Evolutionary conservation across 2,329 filamentous ascomycete species (phyloP).

Genomic region (Allantophomopsis cytisporea): DNA sequence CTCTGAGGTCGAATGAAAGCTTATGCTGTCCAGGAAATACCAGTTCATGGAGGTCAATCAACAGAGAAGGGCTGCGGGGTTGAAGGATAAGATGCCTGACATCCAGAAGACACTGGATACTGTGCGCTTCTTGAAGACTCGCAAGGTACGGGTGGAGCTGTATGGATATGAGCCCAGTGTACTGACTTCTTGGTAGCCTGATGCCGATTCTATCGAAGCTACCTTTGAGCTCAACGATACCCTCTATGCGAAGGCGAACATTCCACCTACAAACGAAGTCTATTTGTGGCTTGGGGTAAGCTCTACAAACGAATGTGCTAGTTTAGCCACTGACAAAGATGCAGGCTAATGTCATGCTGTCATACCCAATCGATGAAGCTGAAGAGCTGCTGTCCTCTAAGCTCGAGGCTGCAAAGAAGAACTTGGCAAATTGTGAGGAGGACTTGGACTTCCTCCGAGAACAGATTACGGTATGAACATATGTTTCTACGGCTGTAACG

Average conservation of each 20-base stretch:
- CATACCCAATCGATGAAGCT: constrained; percentile 84
- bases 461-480: constrained; percentile 71
- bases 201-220: constrained; percentile 64
- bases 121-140: constrained; percentile 68
- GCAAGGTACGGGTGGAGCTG: constrained; percentile 38
- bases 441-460: constrained; percentile 91
- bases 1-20: constrained; percentile 1
- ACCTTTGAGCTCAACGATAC: constrained; percentile 97
- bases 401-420: constrained; percentile 65
- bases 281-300: constrained; percentile 90
- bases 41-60: constrained; percentile 98
- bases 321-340: not conserved
- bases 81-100: constrained; percentile 93
- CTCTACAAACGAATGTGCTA: constrained; percentile 5
- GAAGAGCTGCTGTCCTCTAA: constrained; percentile 67
- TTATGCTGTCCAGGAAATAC: constrained; percentile 62
- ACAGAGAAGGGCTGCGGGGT: constrained; percentile 63
- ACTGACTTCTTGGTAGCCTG: constrained; percentile 10
- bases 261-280: constrained; percentile 77
- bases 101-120: constrained; percentile 93
- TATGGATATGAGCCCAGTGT: not conserved
- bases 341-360: constrained; percentile 91
- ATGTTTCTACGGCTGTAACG: not conserved
- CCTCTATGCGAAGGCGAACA: constrained; percentile 74
- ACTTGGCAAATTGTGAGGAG: constrained; percentile 81